Base-by-base conservation (phyloP, 2,329 filamentous ascomycete genomes). In the Nemania sp. region DNA sequence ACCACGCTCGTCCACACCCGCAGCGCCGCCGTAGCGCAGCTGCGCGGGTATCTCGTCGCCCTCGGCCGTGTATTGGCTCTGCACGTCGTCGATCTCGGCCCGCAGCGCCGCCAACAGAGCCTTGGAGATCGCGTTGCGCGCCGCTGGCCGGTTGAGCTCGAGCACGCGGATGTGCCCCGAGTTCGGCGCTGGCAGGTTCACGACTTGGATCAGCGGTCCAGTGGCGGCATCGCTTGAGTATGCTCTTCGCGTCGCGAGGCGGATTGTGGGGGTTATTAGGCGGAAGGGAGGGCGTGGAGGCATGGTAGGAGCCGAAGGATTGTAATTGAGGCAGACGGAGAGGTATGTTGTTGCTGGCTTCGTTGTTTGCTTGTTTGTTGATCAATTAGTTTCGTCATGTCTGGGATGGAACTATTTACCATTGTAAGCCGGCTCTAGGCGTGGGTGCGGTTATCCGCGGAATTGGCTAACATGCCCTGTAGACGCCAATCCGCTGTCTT, bases 81-180 rank as follows among this genome's bases (percentile, higher is more conserved):
- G 83, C 40, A 97, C 80, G 56, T 81, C 80, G 64, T 90, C 82
- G 51, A 97, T 79, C 66, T 96, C 83, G 36, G 81, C 78, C 45
- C 82, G 81, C 52, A 99, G 79, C 42, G 87, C 81, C 3, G 82
- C 74, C 46, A 99, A 81, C 31, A 99, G 80, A 52, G 86, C 83
- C 54, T 79, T 81, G 0, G 92, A 97, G 68, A 99, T 89, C 62
- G 94, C 94, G 73, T 99, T 99, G 67, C 93, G 89, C 30, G 92
- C 88, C 7, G 82, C 72, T 0, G 91, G 91, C 3, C 91, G 83
- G 75, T 97, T 94, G 62, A 99, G 82, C 57, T 93, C 88, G 52
- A 97, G 84, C 61, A 97, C 81, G 54, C 91, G 87, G 73, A 97
- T 94, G 75, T 88, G 88, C 61, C 93, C 94, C 15, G 84, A 84